Evolutionary conservation across 2,329 filamentous ascomycete species (phyloP).

Genomic region (Diaporthe sp.): DNA sequence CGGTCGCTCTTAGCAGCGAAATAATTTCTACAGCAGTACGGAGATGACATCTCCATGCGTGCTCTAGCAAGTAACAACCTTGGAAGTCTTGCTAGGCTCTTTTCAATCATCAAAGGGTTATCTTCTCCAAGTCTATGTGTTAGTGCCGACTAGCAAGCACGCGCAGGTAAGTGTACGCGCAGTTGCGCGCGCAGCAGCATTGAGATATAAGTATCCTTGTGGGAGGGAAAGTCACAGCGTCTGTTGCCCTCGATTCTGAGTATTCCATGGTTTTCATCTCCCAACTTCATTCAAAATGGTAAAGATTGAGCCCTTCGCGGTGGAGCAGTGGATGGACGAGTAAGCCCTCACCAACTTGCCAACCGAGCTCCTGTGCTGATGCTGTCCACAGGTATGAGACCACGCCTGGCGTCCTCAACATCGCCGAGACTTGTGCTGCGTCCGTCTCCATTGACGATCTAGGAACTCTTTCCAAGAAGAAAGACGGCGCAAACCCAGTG

Average conservation of each 20-base stretch:
- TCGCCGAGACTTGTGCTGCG: conserved; percentile 83
- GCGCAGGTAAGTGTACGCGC: neutral
- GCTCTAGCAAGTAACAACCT: neutral
- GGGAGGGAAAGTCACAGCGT: neutral
- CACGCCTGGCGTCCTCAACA: conserved; percentile 72
- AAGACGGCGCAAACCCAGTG: conserved; percentile 56
- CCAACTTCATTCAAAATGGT: conserved; percentile 47
- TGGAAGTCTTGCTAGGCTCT: too few species aligned
- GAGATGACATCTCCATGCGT: neutral
- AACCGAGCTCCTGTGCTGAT: neutral
- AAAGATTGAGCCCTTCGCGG: conserved; percentile 72
- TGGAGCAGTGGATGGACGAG: conserved; percentile 78
- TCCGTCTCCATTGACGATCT: conserved; percentile 81
- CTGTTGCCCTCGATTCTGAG: neutral
- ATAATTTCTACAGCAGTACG: neutral
- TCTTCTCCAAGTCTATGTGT: neutral
- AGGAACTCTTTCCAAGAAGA: conserved; percentile 68
- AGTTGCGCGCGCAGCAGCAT: neutral
- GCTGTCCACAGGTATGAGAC: conserved; percentile 60
- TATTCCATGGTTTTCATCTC: neutral
- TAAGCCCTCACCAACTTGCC: neutral
- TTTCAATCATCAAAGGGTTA: neutral
- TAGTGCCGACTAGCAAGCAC: neutral
- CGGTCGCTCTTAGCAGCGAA: neutral
- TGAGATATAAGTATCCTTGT: neutral